phyloP scores from a whole-genome alignment of 1,139 yeast genomes.

The Yamadazyma blattariae region DNA sequence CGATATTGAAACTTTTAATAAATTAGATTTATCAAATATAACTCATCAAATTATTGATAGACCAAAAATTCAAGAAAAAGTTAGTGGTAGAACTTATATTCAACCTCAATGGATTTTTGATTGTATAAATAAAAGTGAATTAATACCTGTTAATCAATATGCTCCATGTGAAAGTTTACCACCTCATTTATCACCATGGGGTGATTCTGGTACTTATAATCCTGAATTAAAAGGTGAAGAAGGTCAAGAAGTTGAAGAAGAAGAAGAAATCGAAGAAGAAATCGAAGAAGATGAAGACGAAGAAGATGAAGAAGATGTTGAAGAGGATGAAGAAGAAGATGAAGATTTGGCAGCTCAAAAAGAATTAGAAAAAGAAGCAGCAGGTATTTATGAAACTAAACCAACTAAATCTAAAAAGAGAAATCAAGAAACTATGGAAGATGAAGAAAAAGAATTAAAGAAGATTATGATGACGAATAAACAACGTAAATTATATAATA shows the following conservation, averaged over 20 bases:
- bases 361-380: slow-evolving; percentile 88
- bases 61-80: slow-evolving; percentile 73
- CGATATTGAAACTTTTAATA: slow-evolving; percentile 36
- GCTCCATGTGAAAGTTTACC: slow-evolving; percentile 95
- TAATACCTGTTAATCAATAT: slow-evolving; percentile 75
- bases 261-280: slow-evolving; percentile 39
- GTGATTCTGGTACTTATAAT: slow-evolving; percentile 87
- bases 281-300: slow-evolving; percentile 48
- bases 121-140: slow-evolving; percentile 72
- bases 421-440: slow-evolving; percentile 36
- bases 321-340: slow-evolving; percentile 49
- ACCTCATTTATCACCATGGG: slow-evolving; percentile 99
- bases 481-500: slow-evolving; percentile 89
- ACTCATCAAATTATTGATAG: slow-evolving; percentile 96
- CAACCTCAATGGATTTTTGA: slow-evolving; percentile 99
- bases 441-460: slow-evolving; percentile 83
- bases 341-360: slow-evolving; percentile 69
- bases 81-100: slow-evolving; percentile 87
- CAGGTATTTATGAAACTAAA: slow-evolving; percentile 58
- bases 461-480: slow-evolving; percentile 97
- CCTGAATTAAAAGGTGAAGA: slow-evolving; percentile 48
- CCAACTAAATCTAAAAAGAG: slow-evolving; percentile 31
- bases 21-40: slow-evolving; percentile 61
- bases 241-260: slow-evolving; percentile 24
- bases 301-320: slow-evolving; percentile 45